Base-by-base conservation (phyloP, 2,329 filamentous ascomycete species). In the Colletotrichum chlorophyti region DNA sequence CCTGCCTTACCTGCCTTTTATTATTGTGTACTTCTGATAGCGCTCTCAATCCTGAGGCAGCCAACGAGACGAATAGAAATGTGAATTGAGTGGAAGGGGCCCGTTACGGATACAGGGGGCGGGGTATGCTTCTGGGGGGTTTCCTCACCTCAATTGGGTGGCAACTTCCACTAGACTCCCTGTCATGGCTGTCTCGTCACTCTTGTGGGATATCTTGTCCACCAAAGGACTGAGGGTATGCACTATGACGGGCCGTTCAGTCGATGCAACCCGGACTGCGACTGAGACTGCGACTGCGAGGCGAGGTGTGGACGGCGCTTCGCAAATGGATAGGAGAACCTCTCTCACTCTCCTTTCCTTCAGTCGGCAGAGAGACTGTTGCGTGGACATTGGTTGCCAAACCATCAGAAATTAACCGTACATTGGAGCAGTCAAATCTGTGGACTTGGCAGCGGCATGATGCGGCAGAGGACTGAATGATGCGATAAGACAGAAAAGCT, bases 71-170 rank as follows among this genome's bases (percentile, higher is more conserved):
- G 43, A 59, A 59, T 55, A 17, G 57, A 40, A 59, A 38, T 55
- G 43, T 38, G 52, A 55, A 12, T 40, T 59, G 38, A 32, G 37
- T 45, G 51, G 55, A 59, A 59, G 57, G 55, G 55, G 57, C 51
- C n/a, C 57, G 51, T 59, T 55, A 59, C 57, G 51, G 38, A 59
- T 57, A 59, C 57, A 59, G 51, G 57, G 54, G 55, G 51, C 38
- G 51, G 55, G 55, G 43, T 49, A 43, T n/a, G 31, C 32, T 55
- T 50, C 45, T 45, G 47, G 55, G 55, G 51, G 43, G 51, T 55
- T 49, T 21, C 38, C 43, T 55, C 51, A 40, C 43, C 40, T 51
- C 53, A 47, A 58, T 58, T 60, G 58, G 53, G 53, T 58, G 58
- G 53, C 58, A 35, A 58, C 58, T 32, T 41, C 40, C 46, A 52